A percentile compares a stretch with the other conserved stretches of the same genome.
Evolutionary conservation across 768 basidiomycete genomes (phyloP).

Genomic region (Heimioporus sp.): DNA sequence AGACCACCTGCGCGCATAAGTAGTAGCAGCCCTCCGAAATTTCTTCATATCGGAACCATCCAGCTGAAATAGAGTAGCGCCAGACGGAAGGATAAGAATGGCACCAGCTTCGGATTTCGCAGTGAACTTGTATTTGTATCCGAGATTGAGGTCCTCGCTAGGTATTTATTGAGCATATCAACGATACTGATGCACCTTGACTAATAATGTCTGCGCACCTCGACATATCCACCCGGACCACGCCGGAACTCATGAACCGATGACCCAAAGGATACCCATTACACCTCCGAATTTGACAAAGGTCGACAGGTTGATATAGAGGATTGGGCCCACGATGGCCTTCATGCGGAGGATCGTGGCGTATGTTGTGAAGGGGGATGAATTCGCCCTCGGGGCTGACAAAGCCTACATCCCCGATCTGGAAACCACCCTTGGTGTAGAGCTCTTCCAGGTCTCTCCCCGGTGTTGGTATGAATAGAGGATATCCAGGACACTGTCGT

Average conservation of each 20-base stretch:
- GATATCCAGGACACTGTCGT: conserved; percentile 22
- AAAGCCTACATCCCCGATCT: conserved; percentile 35
- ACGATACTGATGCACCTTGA: no score
- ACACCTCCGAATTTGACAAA: background rate
- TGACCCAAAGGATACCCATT: no score
- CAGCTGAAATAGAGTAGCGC: background rate
- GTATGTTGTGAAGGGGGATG: conserved; percentile 33
- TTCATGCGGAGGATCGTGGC: conserved; percentile 23
- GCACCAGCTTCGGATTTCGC: background rate
- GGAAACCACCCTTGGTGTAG: conserved; percentile 24
- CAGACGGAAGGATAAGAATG: conserved; percentile 5
- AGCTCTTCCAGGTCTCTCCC: conserved; percentile 15
- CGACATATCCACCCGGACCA: no score
- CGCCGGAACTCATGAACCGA: no score
- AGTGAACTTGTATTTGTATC: conserved; percentile 2
- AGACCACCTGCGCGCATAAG: background rate
- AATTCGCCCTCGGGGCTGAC: conserved; percentile 27
- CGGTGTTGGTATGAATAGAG: conserved; percentile 29
- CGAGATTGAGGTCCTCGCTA: background rate
- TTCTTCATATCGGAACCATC: background rate
- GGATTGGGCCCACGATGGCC: background rate
- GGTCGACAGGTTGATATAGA: background rate
- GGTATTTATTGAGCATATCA: no score
- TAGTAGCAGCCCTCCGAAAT: background rate
- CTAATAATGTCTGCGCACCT: background rate